Evolutionary conservation across 495 filamentous ascomycete species (phyloP).

Genomic region (Penicillium lagena): DNA sequence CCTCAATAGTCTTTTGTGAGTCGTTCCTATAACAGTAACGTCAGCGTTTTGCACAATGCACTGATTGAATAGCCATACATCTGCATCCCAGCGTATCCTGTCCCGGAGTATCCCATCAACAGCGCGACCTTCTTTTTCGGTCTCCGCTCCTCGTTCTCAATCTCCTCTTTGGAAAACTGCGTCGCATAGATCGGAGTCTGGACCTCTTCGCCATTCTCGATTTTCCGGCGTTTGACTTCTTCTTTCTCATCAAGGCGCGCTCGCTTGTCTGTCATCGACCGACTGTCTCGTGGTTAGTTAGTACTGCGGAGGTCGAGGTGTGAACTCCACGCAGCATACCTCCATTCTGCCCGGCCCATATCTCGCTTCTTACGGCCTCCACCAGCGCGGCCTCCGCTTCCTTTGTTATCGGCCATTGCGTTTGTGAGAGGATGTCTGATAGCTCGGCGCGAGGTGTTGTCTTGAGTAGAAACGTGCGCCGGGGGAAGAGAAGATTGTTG

Average conservation of each 20-base stretch:
- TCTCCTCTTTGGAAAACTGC: slow-evolving; percentile 68
- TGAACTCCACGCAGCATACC: slow-evolving; percentile 36
- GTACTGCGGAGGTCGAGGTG: slow-evolving; percentile 7
- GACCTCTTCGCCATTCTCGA: slow-evolving; percentile 39
- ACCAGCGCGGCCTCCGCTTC: slow-evolving; percentile 32
- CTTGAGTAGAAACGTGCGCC: too few relatives aligned
- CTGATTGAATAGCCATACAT: slow-evolving; percentile 38
- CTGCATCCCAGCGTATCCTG: slow-evolving; percentile 97
- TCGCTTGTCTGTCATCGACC: slow-evolving; percentile 56
- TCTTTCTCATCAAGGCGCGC: slow-evolving; percentile 51
- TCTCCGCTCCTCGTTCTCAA: slow-evolving; percentile 72
- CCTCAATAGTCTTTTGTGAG: slow-evolving; percentile 84
- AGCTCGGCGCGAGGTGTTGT: slow-evolving; percentile 8
- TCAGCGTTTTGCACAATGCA: background rate
- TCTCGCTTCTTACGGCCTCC: slow-evolving; percentile 53
- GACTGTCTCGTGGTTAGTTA: slow-evolving; percentile 59
- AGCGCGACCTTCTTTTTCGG: slow-evolving; percentile 96
- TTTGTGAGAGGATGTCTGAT: slow-evolving; percentile 15
- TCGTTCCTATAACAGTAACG: slow-evolving; percentile 35
- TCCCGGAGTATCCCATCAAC: slow-evolving; percentile 89
- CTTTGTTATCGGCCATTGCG: slow-evolving; percentile 36
- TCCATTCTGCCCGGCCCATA: slow-evolving; percentile 60
- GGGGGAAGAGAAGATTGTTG: too few relatives aligned
- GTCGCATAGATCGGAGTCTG: slow-evolving; percentile 42
- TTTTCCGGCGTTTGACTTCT: slow-evolving; percentile 51